Base-by-base conservation (phyloP, 495 filamentous ascomycete genomes). In the Talaromyces nanjingensis region DNA sequence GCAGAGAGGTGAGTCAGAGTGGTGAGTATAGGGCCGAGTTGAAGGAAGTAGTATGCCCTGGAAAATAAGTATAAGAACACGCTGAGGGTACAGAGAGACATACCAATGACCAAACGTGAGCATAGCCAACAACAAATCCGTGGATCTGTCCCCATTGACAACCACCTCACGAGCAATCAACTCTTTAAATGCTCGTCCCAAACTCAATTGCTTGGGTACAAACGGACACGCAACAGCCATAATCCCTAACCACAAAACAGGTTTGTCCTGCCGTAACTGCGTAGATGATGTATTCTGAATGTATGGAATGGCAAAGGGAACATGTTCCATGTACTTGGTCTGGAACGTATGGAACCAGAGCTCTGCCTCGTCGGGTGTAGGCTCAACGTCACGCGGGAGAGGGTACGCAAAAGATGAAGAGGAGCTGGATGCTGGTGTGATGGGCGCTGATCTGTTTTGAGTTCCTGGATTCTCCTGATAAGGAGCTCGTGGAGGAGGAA, bases 241-340 rank as follows among this genome's bases (percentile, higher is more conserved):
- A 61, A 83, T 79, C 65, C 72, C 75, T 39, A 79, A 72, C 75
- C 81, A 81, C 31, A 84, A 42, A 47, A 82, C 78, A 0, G 81
- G 81, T 14, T 74, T 69, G 29, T 71, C 42, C 25, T 73, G 69
- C 39, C 69, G 73, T n/a, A 84, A 72, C 56, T 72, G 56, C 27
- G 56, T 63, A 6, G 71, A 64, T 0, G 79, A 72, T 0, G 74
- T 81, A 56, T 76, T 72, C 37, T 67, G 61, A 0, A 70, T 61
- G 0, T 68, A 71, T 7, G 83, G 65, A 52, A 66, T 20, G n/a
- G 77, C 63, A 59, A 81, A 77, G 0, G 78, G 73, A 64, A 78
- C 80, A 14, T 47, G 45, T 2, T 34, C 29, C 6, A 66, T 16
- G n/a, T 65, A 53, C 3, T 29, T 12, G 49, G 67, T 65, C 47